Conservation (phyloP, 2,329 filamentous ascomycete genomes). For the Penicillium sp. region DNA sequence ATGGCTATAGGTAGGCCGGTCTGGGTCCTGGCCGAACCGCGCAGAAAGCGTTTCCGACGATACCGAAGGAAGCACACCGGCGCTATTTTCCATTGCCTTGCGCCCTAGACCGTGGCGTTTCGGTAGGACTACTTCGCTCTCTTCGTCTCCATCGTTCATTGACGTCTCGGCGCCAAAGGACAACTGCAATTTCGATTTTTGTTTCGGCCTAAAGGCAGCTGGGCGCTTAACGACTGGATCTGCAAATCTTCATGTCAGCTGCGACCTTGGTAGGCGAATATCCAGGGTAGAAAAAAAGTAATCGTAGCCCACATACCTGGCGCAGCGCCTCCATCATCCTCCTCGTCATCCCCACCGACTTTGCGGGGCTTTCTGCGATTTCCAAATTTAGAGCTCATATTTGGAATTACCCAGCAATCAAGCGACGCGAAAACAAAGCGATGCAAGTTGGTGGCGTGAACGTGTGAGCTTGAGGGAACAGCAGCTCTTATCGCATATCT, state of each 20-base stretch:
- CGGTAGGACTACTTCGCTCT: constrained; percentile 57
- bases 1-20: constrained; percentile 77
- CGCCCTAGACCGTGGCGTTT: constrained; percentile 62
- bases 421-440: not conserved
- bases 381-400: constrained; percentile 59
- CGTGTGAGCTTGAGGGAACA: not conserved
- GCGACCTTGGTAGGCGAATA: constrained; percentile 6
- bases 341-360: constrained; percentile 70
- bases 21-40: constrained; percentile 62
- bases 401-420: not conserved
- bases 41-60: constrained; percentile 56
- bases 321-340: constrained; percentile 27
- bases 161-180: constrained; percentile 70
- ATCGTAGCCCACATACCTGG: constrained; percentile 43
- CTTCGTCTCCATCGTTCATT: constrained; percentile 55
- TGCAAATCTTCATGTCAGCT: constrained; percentile 38
- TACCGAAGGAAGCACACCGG: constrained; percentile 57
- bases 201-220: constrained; percentile 55
- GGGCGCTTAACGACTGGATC: constrained; percentile 57
- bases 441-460: constrained; percentile 12
- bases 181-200: constrained; percentile 71
- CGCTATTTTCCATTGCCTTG: constrained; percentile 66
- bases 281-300: constrained; percentile 23
- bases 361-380: constrained; percentile 70
- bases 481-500: constrained; percentile 25